A percentile compares a stretch with the other conserved stretches of the same genome.
Conservation (phyloP, 306 rosid genomes). For the Malus asiatica region DNA sequence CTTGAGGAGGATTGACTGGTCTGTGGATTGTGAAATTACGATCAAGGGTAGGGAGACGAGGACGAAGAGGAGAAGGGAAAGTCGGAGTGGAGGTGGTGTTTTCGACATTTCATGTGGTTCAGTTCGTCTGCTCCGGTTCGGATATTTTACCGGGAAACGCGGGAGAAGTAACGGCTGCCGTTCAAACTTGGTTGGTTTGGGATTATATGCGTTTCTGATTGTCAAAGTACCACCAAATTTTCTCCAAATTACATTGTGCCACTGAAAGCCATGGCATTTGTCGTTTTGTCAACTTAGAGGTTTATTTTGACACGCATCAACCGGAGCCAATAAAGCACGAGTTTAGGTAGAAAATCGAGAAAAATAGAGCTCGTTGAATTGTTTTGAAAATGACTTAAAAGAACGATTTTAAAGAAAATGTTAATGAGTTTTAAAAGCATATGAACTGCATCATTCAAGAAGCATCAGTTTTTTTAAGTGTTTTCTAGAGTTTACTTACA, state of each 20-base stretch:
- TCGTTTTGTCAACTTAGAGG: not conserved
- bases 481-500: rapidly evolving
- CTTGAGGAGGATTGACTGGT: constrained; percentile 33
- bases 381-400: too few species aligned
- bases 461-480: too few species aligned
- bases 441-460: too few species aligned
- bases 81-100: not conserved
- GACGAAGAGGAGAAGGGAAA: constrained; percentile 20
- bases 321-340: not conserved
- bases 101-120: constrained; percentile 22
- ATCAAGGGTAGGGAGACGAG: constrained; percentile 19
- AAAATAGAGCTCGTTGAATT: too few species aligned
- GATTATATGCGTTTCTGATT: not conserved
- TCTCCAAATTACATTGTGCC: constrained; percentile 3
- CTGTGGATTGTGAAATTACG: constrained; percentile 46
- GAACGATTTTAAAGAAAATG: too few species aligned
- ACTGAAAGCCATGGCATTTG: not conserved
- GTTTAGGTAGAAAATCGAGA: too few species aligned
- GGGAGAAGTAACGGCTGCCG: constrained; percentile 4
- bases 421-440: too few species aligned
- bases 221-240: not conserved
- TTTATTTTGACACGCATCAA: constrained; percentile 16
- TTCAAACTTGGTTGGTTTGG: constrained; percentile 19
- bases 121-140: not conserved
- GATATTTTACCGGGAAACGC: constrained; percentile 39